phyloP scores from a whole-genome alignment of 2,329 filamentous ascomycete species.

The Aspergillus felis region DNA sequence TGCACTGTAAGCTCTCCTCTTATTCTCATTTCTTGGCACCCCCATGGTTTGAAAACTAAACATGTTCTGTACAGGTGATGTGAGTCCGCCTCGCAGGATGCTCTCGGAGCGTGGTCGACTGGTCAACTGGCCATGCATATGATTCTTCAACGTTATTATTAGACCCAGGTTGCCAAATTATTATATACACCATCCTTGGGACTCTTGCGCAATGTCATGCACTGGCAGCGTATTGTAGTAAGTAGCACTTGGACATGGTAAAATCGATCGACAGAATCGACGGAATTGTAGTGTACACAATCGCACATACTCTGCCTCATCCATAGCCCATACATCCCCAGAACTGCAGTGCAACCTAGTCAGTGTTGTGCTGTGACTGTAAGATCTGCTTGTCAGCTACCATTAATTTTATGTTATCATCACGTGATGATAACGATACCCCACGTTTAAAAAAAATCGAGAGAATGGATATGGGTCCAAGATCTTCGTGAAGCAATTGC shows the following conservation, averaged over 20 bases:
- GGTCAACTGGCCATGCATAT: background rate
- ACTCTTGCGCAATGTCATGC: background rate
- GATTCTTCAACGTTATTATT: background rate
- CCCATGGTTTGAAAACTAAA: background rate
- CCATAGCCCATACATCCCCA: background rate
- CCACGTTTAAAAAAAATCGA: background rate
- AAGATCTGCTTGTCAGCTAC: too few species aligned
- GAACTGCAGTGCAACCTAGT: background rate
- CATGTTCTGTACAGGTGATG: slow-evolving; percentile 25
- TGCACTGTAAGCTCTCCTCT: slow-evolving; percentile 35
- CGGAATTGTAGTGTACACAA: background rate
- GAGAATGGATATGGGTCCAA: background rate
- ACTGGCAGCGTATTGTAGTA: background rate
- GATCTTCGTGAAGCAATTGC: background rate
- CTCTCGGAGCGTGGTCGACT: background rate
- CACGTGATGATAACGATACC: background rate
- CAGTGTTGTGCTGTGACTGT: too few species aligned
- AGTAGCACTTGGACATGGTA: background rate
- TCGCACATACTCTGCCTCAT: too few species aligned
- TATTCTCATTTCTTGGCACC: background rate
- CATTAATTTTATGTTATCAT: background rate
- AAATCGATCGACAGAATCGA: background rate
- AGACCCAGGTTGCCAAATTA: background rate
- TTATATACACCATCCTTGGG: background rate
- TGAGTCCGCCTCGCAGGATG: slow-evolving; percentile 11